These are phyloP conservation scores for Kokia cookei DNA, from an alignment of 441 rosid species.

Conservation along the genomic window DNA sequence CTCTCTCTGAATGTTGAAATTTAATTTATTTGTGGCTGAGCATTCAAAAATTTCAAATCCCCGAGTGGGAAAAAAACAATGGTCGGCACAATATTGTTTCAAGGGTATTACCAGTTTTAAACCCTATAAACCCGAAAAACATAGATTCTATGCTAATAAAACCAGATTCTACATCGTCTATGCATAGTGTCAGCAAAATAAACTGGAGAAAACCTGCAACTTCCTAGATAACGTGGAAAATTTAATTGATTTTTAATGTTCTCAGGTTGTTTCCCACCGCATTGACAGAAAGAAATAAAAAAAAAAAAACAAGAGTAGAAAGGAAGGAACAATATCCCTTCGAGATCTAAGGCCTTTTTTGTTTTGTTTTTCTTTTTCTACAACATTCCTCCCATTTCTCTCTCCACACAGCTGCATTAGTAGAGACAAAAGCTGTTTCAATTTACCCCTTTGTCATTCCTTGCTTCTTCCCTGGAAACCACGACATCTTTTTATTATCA, in stretches of 20 bases:
- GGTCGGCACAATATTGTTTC: background rate
- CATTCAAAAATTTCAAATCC: background rate
- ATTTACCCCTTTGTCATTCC: conserved; percentile 24
- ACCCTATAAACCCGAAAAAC: background rate
- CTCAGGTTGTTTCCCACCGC: conserved; percentile 41
- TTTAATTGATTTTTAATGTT: conserved; percentile 14
- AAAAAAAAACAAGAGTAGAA: conserved; percentile 1
- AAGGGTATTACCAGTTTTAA: background rate
- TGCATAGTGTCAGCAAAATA: conserved; percentile 3
- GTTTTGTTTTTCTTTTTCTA: background rate
- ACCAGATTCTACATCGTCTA: background rate
- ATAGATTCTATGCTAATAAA: conserved; percentile 4
- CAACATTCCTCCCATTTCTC: conserved; percentile 15
- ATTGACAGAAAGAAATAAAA: conserved; percentile 30
- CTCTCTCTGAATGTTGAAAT: background rate
- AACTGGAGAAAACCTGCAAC: background rate
- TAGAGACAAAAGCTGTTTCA: conserved; percentile 19
- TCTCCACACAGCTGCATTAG: conserved; percentile 11
- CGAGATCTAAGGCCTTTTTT: conserved; percentile 20
- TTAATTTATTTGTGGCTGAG: background rate
- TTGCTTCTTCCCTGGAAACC: conserved; percentile 33
- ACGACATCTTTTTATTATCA: background rate
- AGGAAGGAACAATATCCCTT: conserved; percentile 24
- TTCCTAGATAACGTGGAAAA: background rate
- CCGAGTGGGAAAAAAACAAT: background rate